Base-by-base conservation (phyloP, 257 asterid species). In the Ajuga chamaepitys region DNA sequence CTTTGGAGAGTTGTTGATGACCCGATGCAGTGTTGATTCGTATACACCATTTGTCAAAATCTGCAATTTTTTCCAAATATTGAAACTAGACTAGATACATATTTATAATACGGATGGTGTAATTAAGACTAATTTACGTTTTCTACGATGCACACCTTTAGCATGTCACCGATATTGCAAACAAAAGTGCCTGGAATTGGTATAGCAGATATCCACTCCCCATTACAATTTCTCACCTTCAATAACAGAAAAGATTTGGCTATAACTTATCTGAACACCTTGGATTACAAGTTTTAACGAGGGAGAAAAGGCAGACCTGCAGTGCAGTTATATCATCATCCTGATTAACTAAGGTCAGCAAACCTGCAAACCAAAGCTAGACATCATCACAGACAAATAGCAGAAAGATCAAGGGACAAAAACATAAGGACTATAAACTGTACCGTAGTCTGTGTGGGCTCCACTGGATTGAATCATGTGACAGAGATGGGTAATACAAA, bases 371-470 rank as follows among this genome's bases (percentile, higher is more conserved):
- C 5, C 46, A 12, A 25, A 75, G 59, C 32, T 21, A 58, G 24
- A n/a, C 9, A 45, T 5, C 10, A 37, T 41, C 7, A 17, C 7
- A 24, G 32, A 58, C 37, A 13, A 37, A 60, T 44, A 71, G 47
- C 53, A 71, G 42, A 44, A 14, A 22, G 51, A 60, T 66, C 5
- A n/a, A 37, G n/a, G 12, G 25, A 26, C 37, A 32, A 60, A 41
- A 9, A 34, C 47, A 9, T 3, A 13, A 66, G 8, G 42, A 64
- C 55, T 34, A 67, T 35, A 67, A 69, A 46, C 56, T 25, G 64
- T 93, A 93, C 99, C 99, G 26, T 93, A 89, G 76, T 89, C 99
- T 0, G 99, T 88, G 81, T 93, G 99, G 41, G 96, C 97, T 74
- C 97, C 97, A 67, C 97, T 93, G 86, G 66, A 76, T 58, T 69